Conservation (phyloP, 2,329 filamentous ascomycete species). For the Capronia coronata region DNA sequence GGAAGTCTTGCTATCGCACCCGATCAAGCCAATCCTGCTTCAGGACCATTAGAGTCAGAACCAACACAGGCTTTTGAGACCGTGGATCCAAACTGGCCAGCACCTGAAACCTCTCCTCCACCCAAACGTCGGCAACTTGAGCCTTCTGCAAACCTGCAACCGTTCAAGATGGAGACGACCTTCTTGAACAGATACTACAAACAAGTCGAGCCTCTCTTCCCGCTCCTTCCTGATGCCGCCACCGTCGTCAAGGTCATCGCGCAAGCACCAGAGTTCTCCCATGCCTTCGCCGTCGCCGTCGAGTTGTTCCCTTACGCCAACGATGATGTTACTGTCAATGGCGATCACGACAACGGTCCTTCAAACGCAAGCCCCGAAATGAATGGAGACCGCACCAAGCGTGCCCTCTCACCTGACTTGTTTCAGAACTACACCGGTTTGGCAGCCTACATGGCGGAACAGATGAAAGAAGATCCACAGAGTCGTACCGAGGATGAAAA, state of each 20-base stretch:
- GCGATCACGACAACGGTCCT: conserved; percentile 6
- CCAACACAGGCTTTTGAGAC: conserved; percentile 3
- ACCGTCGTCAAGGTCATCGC: conserved; percentile 10
- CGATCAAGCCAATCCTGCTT: conserved; percentile 20
- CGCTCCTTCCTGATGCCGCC: conserved; percentile 21
- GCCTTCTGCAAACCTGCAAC: conserved; percentile 3
- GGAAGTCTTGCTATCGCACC: conserved; percentile 27
- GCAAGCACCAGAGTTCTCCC: conserved; percentile 3
- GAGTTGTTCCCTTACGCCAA: conserved; percentile 9
- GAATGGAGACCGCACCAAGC: background rate
- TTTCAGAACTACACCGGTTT: conserved; percentile 12
- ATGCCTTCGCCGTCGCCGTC: conserved; percentile 14
- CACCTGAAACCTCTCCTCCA: conserved; percentile 11
- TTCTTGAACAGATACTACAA: conserved; percentile 22
- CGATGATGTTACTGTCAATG: conserved; percentile 7
- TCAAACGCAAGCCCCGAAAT: conserved; percentile 2
- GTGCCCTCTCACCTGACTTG: background rate
- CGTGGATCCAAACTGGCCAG: conserved; percentile 10
- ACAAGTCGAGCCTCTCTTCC: conserved; percentile 22
- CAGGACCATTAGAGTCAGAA: background rate
- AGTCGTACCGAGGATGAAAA: conserved; percentile 10
- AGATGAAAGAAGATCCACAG: background rate
- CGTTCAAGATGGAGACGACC: conserved; percentile 5
- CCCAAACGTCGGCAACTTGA: conserved; percentile 19
- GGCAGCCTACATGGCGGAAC: conserved; percentile 7